Evolutionary conservation across 495 filamentous ascomycete species (phyloP).

Genomic region (Trypethelium eluteriae): DNA sequence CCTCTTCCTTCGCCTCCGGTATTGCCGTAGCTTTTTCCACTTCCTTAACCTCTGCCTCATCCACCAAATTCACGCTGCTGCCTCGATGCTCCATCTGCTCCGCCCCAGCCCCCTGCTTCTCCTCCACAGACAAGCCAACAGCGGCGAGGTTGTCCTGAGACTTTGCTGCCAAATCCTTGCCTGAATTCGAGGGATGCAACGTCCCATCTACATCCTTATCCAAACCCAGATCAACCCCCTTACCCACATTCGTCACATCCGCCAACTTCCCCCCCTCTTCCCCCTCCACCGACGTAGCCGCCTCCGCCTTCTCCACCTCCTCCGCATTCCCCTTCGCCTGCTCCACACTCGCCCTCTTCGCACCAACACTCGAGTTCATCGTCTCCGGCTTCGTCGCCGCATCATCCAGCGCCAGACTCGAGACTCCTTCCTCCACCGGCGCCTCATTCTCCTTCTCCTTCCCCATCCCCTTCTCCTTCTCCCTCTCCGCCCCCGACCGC

Average conservation of each 20-base stretch:
- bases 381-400: conserved; percentile 5
- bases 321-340: conserved; percentile 18
- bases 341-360: conserved; percentile 2
- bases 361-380: conserved; percentile 2
- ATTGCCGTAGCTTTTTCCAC: conserved; percentile 24
- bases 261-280: no score
- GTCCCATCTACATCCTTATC: conserved; percentile 6
- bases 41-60: conserved; percentile 27
- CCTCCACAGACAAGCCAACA: neutral
- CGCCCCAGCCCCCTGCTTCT: neutral
- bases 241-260: neutral
- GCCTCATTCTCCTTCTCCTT: conserved; percentile 17
- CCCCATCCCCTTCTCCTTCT: conserved; percentile 12
- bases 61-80: conserved; percentile 18
- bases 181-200: neutral
- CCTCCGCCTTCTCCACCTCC: neutral
- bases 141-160: neutral
- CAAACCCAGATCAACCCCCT: neutral
- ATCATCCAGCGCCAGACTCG: neutral
- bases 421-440: conserved; percentile 2
- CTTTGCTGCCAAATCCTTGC: conserved; percentile 18
- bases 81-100: conserved; percentile 21
- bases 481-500: conserved; percentile 2
- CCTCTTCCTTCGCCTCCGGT: conserved; percentile 23
- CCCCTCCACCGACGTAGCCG: neutral